Conservation (phyloP, 1,139 yeast genomes). For the Candida dubliniensis region DNA sequence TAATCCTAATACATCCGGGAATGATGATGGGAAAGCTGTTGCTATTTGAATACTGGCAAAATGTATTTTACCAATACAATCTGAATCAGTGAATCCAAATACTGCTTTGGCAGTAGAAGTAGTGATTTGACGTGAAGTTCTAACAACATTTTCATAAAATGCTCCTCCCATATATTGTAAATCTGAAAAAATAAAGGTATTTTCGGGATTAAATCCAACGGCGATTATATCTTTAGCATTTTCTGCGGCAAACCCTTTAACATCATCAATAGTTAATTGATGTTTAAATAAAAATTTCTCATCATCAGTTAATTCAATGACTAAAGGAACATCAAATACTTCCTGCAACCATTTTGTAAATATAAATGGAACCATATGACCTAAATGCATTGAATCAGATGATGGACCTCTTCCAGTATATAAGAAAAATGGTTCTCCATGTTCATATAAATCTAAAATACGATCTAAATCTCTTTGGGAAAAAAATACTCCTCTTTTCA, state of each 20-base stretch:
- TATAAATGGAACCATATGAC: constrained; percentile 93
- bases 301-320: constrained; percentile 94
- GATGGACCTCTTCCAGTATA: constrained; percentile 99
- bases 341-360: constrained; percentile 99
- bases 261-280: constrained; percentile 84
- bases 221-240: constrained; percentile 94
- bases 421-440: constrained; percentile 91
- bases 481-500: constrained; percentile 90
- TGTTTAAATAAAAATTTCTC: constrained; percentile 96
- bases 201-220: constrained; percentile 90
- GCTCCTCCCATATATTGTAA: constrained; percentile 90
- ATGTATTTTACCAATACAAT: constrained; percentile 91
- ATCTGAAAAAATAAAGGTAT: constrained; percentile 93
- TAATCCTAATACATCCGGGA: constrained; percentile 87
- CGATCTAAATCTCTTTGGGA: constrained; percentile 83
- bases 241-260: constrained; percentile 70
- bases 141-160: constrained; percentile 90
- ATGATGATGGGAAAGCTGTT: constrained; percentile 92
- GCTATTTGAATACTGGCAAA: constrained; percentile 97
- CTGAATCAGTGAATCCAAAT: constrained; percentile 95
- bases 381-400: constrained; percentile 92
- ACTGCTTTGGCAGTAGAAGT: constrained; percentile 95
- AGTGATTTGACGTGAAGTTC: constrained; percentile 93
- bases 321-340: constrained; percentile 95
- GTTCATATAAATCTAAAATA: constrained; percentile 87